Conservation (phyloP, 2,329 filamentous ascomycete species). For the Gyromitra esculenta region DNA sequence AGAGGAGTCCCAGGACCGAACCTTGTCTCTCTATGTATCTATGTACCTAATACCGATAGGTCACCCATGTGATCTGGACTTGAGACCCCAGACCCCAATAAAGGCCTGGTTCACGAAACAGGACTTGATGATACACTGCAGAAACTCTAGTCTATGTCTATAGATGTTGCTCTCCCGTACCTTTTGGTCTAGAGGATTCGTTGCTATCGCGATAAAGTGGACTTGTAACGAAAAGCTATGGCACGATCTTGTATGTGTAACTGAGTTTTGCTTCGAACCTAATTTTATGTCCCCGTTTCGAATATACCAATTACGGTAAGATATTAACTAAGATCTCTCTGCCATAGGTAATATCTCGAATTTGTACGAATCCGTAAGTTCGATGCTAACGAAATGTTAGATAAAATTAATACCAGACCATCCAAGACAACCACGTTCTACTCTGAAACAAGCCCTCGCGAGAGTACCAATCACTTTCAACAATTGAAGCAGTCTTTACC, state of each 20-base stretch:
- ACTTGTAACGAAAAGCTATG: not conserved
- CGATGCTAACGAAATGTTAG: constrained; percentile 18
- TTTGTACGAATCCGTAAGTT: not conserved
- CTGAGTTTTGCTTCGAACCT: not conserved
- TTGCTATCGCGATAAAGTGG: not conserved
- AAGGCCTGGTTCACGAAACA: constrained; percentile 3
- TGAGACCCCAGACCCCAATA: constrained; percentile 3
- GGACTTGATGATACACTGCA: constrained; percentile 1
- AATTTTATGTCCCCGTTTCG: not conserved
- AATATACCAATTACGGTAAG: not conserved
- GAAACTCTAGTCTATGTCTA: constrained; percentile 11
- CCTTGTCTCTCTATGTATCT: not conserved
- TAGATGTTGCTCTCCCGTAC: constrained; percentile 18
- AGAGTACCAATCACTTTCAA: constrained; percentile 17
- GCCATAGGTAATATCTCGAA: not conserved
- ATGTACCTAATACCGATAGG: constrained; percentile 29
- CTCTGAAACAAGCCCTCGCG: constrained; percentile 10
- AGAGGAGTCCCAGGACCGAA: not conserved
- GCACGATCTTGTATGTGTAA: not conserved
- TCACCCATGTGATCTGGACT: not conserved
- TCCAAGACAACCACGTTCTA: constrained; percentile 18
- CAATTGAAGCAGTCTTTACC: constrained; percentile 1
- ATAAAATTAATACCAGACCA: constrained; percentile 13
- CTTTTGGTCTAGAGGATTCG: not conserved
- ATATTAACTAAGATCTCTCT: not conserved